These are phyloP conservation scores for Eutrema heterophyllum DNA, from an alignment of 345 rosid genomes.

Conservation along the genomic window DNA sequence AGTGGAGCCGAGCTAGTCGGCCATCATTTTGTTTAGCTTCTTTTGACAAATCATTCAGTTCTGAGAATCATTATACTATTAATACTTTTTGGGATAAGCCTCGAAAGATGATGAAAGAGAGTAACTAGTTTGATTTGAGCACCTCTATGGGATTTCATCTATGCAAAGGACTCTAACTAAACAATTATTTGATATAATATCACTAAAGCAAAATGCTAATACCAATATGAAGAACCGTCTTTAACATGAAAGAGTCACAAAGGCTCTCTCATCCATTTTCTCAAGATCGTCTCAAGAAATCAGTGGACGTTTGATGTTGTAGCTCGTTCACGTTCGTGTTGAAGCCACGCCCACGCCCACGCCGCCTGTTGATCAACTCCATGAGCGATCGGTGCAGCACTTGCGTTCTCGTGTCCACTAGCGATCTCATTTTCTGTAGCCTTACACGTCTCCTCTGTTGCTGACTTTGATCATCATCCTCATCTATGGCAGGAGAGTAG, in stretches of 20 bases:
- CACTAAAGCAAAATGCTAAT: constrained; percentile 5
- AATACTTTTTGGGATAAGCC: constrained; percentile 4
- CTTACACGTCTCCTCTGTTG: constrained; percentile 29
- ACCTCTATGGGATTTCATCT: constrained; percentile 32
- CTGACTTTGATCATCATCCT: constrained; percentile 20
- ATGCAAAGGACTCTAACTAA: not conserved
- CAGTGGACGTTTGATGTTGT: constrained; percentile 11
- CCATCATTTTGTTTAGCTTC: constrained; percentile 82
- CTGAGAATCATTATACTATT: constrained; percentile 29
- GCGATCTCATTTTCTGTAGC: constrained; percentile 43
- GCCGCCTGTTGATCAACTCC: constrained; percentile 63
- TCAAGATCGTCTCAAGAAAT: constrained; percentile 23
- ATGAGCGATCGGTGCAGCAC: constrained; percentile 66
- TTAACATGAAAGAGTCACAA: constrained; percentile 7
- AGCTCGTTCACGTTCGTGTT: not conserved
- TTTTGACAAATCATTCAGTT: constrained; percentile 47
- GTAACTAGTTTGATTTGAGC: not conserved
- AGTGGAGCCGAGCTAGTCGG: constrained; percentile 66
- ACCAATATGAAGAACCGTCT: not conserved
- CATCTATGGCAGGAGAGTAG: constrained; percentile 18
- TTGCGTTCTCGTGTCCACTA: constrained; percentile 70
- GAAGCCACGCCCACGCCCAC: constrained; percentile 40
- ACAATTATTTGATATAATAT: not conserved
- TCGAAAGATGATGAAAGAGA: not conserved
- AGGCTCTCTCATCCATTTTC: not conserved